Percentiles rank a stretch among this genome's conserved stretches.
Evolutionary conservation across 139 green algal species (phyloP).

Genomic region (Microglena sp.): DNA sequence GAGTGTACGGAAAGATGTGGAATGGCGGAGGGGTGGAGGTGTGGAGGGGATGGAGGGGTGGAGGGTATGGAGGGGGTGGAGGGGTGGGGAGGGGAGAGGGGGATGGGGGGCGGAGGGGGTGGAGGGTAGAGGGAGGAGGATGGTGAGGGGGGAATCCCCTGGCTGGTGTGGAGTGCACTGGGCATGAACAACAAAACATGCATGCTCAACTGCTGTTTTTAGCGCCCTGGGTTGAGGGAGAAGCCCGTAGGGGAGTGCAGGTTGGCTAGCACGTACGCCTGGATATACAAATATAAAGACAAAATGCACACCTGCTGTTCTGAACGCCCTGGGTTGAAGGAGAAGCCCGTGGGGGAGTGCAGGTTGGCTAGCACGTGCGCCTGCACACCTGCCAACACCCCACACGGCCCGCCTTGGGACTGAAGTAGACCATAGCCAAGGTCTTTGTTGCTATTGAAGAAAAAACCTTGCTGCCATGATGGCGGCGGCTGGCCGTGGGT

Average conservation of each 20-base stretch:
- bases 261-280: conserved; percentile 36
- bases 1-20: background rate
- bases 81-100: background rate
- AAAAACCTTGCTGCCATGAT: conserved; percentile 48
- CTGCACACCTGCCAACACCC: conserved; percentile 38
- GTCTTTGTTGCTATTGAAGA: conserved; percentile 25
- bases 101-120: no score
- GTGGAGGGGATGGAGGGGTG: background rate
- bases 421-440: conserved; percentile 43
- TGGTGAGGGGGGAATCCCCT: no score
- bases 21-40: background rate
- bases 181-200: no score
- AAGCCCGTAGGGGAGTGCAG: no score
- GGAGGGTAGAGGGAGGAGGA: no score
- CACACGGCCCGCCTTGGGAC: conserved; percentile 39
- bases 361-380: conserved; percentile 34
- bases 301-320: background rate
- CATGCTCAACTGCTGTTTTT: background rate
- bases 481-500: conserved; percentile 17
- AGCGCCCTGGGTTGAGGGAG: no score
- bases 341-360: no score
- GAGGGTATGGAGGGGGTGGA: background rate
- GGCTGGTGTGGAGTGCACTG: no score
- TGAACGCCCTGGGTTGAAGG: no score
- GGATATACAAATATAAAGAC: no score